Base-by-base conservation (phyloP, 2,329 filamentous ascomycete species). In the Achaetomium macrosporum region DNA sequence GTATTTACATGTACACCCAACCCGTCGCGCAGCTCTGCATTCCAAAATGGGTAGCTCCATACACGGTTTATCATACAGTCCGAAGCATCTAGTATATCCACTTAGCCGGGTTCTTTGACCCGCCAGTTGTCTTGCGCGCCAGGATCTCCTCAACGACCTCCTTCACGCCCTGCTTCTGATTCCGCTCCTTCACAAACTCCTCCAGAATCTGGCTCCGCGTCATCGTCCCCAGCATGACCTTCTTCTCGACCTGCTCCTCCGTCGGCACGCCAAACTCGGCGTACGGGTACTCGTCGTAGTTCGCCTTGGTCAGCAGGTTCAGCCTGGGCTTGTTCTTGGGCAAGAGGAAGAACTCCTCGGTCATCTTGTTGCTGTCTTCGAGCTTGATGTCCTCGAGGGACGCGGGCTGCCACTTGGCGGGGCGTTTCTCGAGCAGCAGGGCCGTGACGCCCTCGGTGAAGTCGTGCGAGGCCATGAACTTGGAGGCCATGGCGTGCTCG, bases 361-460 rank as follows among this genome's bases (percentile, higher is more conserved):
- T 76, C 50, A 59, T 44, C 42, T 45, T n/a, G 47, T 33, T 16
- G 47, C 74, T 66, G 17, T 79, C 74, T 42, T 74, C 66, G 15
- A 68, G 65, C 15, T 75, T 69, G 50, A 95, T 81, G 36, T 86
- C 83, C n/a, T 82, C 76, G 2, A 97, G 76, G 7, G 78, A 82
- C 41, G 79, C 77, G 4, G 90, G 91, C 58, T 85, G 70, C 93
- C 93, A 99, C 56, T 77, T 73, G 1, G 91, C 88, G 61, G 65
- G 65, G 16, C 66, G 63, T 71, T 90, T 90, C 64, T 82, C 78
- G 62, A 93, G 79, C 39, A 99, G 78, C 45, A 86, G 79, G 20
- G 90, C 85, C 47, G 82, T 82, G n/a, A 99, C 92, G 50, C 93
- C 93, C 71, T 95, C 89, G 41, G 84, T 84, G 65, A 99, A 99